Evolutionary conservation across 1,139 yeast species (phyloP), one percentile per base, ranked within the genome.

Genomic region (Pichia sp.): DNA sequence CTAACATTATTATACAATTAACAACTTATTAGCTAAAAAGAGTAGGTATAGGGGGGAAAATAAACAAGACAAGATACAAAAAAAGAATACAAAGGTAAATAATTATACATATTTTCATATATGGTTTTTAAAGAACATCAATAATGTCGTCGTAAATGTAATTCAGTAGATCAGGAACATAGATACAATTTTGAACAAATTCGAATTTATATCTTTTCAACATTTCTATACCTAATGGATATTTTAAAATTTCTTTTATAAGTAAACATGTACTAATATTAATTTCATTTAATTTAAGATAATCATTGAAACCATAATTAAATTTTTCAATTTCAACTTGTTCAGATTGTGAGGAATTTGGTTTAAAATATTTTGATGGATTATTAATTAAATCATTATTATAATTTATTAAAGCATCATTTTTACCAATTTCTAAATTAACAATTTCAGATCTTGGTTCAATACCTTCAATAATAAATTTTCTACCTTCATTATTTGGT

Each of bases 401-500:
- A 24, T 42, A 45, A 30, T 43, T 42, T 4, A 43, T 27, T 3
- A 61, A 42, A 1, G 64, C 64, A 30, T 62, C 65, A 23, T 49
- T 40, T 36, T 59, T 56, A 12, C 70, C 71, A 10, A 59, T 60
- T 41, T 60, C 65, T 6, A 71, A 58, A 35, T 71, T 68, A 29
- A 80, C 69, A 2, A 82, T 69, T 29, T 58, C 64, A 33, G 66
- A 66, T 51, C 90, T 70, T 25, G 90, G 89, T 53, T 78, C 78
- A 45, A 92, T 87, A 9, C 98, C 98, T 65, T 86, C 86, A 57
- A 92, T 90, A 41, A 92, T 87, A 59, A 92, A 92, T 62, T 83
- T 83, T 58, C 87, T 82, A 16, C 51, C 51, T 54, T 78, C 76
- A 8, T 48, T 48, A 22, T 82, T 82, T 2, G 74, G 71, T 30